Evolutionary conservation across 2,329 filamentous ascomycete species (phyloP), one percentile per base, ranked within the genome.

Genomic region (Cladophialophora psammophila): DNA sequence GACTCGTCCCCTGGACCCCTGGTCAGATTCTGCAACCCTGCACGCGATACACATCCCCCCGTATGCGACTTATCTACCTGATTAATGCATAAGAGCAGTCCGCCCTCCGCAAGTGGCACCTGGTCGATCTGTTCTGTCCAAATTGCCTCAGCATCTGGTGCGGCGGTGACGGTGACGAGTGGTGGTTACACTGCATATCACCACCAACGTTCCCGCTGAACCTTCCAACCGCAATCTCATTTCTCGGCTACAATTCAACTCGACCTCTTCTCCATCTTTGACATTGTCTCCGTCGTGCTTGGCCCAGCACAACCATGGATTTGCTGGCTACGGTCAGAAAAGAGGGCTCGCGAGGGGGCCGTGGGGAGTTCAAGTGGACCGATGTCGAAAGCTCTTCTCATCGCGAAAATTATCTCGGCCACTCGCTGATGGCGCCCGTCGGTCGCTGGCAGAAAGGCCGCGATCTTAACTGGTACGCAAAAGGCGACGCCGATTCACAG

Each of bases 351-450:
- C 86, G 95, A 72, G 95, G 95, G 75, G 95, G 95, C 68, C 86
- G 85, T 76, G 91, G 91, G 79, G 93, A 97, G 79, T 99, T 99
- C 83, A 94, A 90, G 81, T 98, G 95, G 95, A 91, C 94, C 72
- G 93, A 97, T 73, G 94, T 99, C 76, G 90, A 94, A 77, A 88
- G 85, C 71, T 96, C 93, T 58, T 82, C 86, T 26, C 94, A 97
- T 76, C 93, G 95, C 78, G 94, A 99, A 79, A 97, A 90, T 77
- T 91, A 90, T 78, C 90, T 97, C 7, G 94, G 94, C 60, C 94
- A 97, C 81, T 95, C 91, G 66, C 81, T 97, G 66, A 97, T 94
- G 84, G 94, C 94, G 0, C 92, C 94, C 0, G 93, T 97, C 3
- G 94, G 94, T 7, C 90, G 94, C 72, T 97, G 94, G 94, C 92